Conservation (phyloP, 2,329 filamentous ascomycete genomes). For the Dothistroma pini region DNA sequence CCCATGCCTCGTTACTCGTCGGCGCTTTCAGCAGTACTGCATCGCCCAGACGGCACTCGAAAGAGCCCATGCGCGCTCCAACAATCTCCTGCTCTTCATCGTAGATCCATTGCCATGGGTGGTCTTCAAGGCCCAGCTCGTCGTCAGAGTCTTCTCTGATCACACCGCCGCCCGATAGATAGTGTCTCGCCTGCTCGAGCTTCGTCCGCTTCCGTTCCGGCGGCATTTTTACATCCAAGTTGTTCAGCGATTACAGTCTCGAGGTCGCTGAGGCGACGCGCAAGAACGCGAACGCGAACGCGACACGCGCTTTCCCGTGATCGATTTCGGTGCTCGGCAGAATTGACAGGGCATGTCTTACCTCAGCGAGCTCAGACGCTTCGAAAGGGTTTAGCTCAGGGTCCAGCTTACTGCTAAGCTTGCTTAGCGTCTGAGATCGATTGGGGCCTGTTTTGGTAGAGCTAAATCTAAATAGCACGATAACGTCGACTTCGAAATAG, state of each 20-base stretch:
- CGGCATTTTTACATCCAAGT: slow-evolving; percentile 34
- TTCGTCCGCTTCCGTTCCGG: slow-evolving; percentile 40
- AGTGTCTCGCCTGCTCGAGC: slow-evolving; percentile 46
- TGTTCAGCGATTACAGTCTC: not conserved
- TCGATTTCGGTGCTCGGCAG: slow-evolving; percentile 3
- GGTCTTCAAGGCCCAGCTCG: slow-evolving; percentile 60
- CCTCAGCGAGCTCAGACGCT: not conserved
- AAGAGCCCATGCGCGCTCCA: slow-evolving; percentile 76
- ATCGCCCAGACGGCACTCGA: slow-evolving; percentile 78
- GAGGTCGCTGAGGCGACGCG: not conserved
- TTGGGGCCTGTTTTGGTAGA: no score
- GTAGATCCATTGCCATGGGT: slow-evolving; percentile 58
- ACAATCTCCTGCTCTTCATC: slow-evolving; percentile 56
- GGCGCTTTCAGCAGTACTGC: slow-evolving; percentile 76
- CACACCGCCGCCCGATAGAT: slow-evolving; percentile 59
- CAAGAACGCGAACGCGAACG: slow-evolving; percentile 6
- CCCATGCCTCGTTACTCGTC: slow-evolving; percentile 87
- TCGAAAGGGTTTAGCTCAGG: no score
- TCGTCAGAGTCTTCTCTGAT: slow-evolving; percentile 80
- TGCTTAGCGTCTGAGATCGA: no score
- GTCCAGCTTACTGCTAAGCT: no score
- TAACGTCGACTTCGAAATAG: no score
- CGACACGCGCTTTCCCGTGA: slow-evolving; percentile 6
- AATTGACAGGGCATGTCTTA: not conserved
- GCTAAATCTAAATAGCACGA: no score